Evolutionary conservation across 805 yeast genomes (phyloP).

Genomic region (Candida insectorum): DNA sequence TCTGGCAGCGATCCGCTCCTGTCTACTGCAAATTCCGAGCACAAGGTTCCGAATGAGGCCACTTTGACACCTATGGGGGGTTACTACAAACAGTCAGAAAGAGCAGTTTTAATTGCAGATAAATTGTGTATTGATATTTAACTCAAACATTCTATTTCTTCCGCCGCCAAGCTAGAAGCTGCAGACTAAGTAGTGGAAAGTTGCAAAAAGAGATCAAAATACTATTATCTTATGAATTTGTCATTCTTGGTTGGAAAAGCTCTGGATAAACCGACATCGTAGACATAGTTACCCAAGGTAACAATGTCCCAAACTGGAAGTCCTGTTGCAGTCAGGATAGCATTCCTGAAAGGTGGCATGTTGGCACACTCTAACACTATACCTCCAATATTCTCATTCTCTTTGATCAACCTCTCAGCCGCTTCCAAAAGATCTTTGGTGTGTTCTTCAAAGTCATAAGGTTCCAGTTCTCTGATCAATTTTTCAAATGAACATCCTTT

Average conservation of each 20-base stretch:
- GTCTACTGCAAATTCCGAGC: too few species aligned
- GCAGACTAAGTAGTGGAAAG: too few species aligned
- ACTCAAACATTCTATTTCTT: too few species aligned
- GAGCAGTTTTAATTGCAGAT: too few species aligned
- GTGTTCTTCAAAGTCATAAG: conserved; percentile 19
- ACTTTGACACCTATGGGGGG: too few species aligned
- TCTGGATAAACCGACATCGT: conserved; percentile 7
- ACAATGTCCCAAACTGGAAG: conserved; percentile 29
- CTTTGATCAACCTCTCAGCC: conserved; percentile 3
- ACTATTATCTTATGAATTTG: too few species aligned
- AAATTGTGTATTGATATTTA: too few species aligned
- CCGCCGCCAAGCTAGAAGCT: too few species aligned
- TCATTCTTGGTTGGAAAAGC: not conserved
- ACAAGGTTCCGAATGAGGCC: too few species aligned
- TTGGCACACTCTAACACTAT: conserved; percentile 33
- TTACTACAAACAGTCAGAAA: too few species aligned
- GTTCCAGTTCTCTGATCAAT: conserved; percentile 16
- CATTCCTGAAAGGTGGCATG: conserved; percentile 30
- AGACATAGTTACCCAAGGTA: conserved; percentile 29
- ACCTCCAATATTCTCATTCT: conserved; percentile 16
- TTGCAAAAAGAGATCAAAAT: too few species aligned
- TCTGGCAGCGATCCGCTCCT: not conserved
- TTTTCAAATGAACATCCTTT: conserved; percentile 8
- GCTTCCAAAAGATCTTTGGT: conserved; percentile 16
- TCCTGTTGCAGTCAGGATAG: conserved; percentile 18